phyloP scores from a whole-genome alignment of 2,329 filamentous ascomycete species.

The Colletotrichum gloeosporioides region DNA sequence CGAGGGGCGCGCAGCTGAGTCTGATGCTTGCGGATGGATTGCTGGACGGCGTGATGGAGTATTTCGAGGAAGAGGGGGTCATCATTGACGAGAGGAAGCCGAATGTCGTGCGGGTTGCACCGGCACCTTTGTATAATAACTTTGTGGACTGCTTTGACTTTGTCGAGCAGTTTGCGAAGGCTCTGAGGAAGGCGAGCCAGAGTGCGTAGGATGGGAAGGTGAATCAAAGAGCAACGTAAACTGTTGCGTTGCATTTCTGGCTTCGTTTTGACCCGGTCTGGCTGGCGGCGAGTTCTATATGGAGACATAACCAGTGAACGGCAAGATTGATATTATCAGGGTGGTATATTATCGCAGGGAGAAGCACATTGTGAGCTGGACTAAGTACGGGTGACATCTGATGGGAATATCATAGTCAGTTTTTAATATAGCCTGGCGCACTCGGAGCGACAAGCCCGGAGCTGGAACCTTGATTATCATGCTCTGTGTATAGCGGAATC shows the following conservation, averaged over 20 bases:
- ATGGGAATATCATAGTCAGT: background rate
- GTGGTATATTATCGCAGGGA: background rate
- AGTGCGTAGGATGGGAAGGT: background rate
- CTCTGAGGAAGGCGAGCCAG: constrained; percentile 13
- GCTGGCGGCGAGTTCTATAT: too few relatives aligned
- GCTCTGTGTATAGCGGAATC: background rate
- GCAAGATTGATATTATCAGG: background rate
- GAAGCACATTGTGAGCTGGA: background rate
- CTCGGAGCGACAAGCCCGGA: background rate
- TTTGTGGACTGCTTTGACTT: constrained; percentile 63
- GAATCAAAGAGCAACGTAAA: background rate
- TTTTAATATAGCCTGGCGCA: accelerated
- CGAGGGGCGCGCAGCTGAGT: constrained; percentile 80
- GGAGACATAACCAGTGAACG: background rate
- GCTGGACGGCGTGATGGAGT: constrained; percentile 67
- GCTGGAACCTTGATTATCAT: background rate
- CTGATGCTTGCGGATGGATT: constrained; percentile 68
- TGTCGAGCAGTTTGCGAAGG: constrained; percentile 30
- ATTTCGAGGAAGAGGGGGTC: constrained; percentile 68
- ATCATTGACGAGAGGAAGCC: constrained; percentile 83
- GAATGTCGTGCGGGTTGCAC: constrained; percentile 80
- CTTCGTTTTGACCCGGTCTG: accelerated
- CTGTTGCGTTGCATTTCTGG: accelerated
- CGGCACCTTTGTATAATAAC: constrained; percentile 80
- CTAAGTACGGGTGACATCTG: background rate